Evolutionary conservation across 2,329 filamentous ascomycete genomes (phyloP).

Genomic region (Lojkania enalia): DNA sequence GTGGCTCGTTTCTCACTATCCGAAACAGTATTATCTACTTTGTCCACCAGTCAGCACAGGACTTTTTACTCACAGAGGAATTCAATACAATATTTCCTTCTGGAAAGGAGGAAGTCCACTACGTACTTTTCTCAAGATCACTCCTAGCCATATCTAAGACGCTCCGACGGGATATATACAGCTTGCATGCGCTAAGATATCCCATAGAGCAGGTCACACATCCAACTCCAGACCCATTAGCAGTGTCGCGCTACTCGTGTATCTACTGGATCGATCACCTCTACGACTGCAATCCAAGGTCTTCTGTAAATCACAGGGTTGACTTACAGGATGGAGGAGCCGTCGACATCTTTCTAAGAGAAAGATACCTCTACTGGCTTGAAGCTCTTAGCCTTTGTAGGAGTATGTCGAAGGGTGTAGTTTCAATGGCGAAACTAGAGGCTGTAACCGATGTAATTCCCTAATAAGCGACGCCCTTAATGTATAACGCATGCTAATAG

Average conservation of each 20-base stretch:
- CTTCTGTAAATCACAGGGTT: constrained; percentile 4
- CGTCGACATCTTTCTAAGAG: too few species aligned
- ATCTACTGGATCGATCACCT: constrained; percentile 43
- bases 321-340: too few species aligned
- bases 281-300: constrained; percentile 14
- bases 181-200: constrained; percentile 19
- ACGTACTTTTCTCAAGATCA: constrained; percentile 26
- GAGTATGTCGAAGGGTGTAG: constrained; percentile 9
- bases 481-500: neutral
- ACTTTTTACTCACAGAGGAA: constrained; percentile 37
- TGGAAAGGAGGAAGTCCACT: constrained; percentile 22
- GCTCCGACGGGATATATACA: constrained; percentile 25
- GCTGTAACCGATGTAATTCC: constrained; percentile 9
- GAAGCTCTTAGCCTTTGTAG: constrained; percentile 9
- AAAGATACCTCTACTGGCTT: too few species aligned
- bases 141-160: constrained; percentile 26
- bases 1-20: neutral
- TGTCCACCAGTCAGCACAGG: too few species aligned
- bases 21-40: too few species aligned
- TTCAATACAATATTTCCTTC: constrained; percentile 31
- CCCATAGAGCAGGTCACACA: constrained; percentile 20
- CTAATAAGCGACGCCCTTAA: neutral
- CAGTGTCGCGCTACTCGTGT: too few species aligned
- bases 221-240: constrained; percentile 28
- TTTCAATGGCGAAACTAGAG: constrained; percentile 16